A percentile compares a stretch with the other conserved stretches of the same genome.
Conservation (phyloP, 2,329 filamentous ascomycete species). For the Sclerotinia glacialis region DNA sequence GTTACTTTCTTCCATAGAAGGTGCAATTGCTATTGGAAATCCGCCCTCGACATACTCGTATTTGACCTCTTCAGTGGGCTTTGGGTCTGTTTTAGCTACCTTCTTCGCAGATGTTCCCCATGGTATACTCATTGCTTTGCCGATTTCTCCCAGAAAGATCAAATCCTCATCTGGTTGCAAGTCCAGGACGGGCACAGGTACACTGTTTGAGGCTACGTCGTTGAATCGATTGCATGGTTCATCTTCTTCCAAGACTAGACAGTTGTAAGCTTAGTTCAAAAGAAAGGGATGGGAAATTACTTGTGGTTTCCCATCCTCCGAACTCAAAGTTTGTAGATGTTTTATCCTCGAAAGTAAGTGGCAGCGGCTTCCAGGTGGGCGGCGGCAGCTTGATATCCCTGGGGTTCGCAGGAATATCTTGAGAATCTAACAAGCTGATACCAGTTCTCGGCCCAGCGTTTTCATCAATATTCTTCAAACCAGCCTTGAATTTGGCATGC, state of each 20-base stretch:
- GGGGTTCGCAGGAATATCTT: not conserved
- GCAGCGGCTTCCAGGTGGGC: not conserved
- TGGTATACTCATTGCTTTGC: constrained; percentile 16
- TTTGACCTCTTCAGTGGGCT: constrained; percentile 3
- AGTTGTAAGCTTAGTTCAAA: not conserved
- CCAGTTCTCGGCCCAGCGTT: not conserved
- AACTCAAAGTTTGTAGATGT: not conserved
- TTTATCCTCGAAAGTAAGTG: not conserved
- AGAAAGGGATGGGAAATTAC: not conserved
- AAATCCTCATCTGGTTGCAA: constrained; percentile 23
- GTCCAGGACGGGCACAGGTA: not conserved
- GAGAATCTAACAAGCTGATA: constrained; percentile 1
- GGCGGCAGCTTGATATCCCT: not conserved
- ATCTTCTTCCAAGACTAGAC: constrained; percentile 18
- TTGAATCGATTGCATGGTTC: not conserved
- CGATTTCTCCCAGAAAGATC: constrained; percentile 22
- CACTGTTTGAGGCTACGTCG: not conserved
- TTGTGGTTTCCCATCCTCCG: constrained; percentile 17
- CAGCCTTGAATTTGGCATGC: constrained; percentile 15
- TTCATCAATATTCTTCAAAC: constrained; percentile 7
- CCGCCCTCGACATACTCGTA: constrained; percentile 14
- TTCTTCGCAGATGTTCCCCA: constrained; percentile 11
- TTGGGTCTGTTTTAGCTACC: not conserved
- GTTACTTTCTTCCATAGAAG: constrained; percentile 13
- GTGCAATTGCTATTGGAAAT: constrained; percentile 10